Evolutionary conservation across 176 grass and related monocot genomes (phyloP).

Genomic region (Carex pumila): DNA sequence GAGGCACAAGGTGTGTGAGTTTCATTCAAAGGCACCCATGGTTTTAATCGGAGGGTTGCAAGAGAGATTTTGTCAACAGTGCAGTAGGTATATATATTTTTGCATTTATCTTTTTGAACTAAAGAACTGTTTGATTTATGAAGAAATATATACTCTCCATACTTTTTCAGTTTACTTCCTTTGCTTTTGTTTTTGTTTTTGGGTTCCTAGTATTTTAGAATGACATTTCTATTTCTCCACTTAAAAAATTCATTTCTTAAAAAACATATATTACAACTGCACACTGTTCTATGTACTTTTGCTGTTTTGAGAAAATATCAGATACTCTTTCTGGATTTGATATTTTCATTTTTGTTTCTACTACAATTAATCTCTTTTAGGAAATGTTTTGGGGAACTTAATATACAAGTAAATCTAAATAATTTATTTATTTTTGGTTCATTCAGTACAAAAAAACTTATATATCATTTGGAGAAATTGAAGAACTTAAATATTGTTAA

Average conservation of each 20-base stretch:
- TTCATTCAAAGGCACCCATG: conserved; percentile 87
- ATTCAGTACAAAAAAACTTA: too few species aligned
- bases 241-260: neutral
- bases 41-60: conserved; percentile 58
- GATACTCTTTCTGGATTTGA: conserved; percentile 13
- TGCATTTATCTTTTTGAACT: neutral
- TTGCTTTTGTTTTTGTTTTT: neutral
- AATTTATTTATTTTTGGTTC: too few species aligned
- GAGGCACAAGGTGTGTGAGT: conserved; percentile 96
- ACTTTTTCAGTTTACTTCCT: neutral
- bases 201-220: neutral
- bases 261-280: neutral
- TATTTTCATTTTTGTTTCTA: neutral
- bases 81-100: conserved; percentile 63
- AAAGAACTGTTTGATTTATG: neutral
- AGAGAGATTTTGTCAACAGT: conserved; percentile 98
- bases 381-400: too few species aligned
- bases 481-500: neutral
- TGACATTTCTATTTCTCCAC: neutral
- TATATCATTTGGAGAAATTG: neutral
- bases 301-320: conserved; percentile 5
- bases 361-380: neutral
- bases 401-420: too few species aligned
- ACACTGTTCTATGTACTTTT: neutral
- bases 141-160: neutral